A percentile compares a stretch with the other conserved stretches of the same genome.
Conservation (phyloP, 257 asterid genomes). For the Nicotiana noctiflora region DNA sequence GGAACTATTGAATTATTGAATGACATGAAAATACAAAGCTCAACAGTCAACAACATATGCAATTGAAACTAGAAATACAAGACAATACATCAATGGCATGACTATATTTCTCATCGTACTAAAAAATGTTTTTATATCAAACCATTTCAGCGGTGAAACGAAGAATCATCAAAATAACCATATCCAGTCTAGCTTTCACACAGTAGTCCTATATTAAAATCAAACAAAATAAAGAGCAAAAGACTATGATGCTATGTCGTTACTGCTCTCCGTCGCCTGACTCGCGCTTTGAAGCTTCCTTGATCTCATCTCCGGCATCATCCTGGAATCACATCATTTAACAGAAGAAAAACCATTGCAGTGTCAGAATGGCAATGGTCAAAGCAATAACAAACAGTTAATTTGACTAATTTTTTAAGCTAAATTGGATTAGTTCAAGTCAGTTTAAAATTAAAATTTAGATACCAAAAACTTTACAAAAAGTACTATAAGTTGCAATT, state of each 20-base stretch:
- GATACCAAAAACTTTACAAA: too few species aligned
- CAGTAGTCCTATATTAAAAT: background rate
- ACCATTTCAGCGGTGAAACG: background rate
- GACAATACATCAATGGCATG: background rate
- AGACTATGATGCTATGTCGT: slow-evolving; percentile 16
- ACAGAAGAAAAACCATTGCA: background rate
- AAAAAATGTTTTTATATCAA: background rate
- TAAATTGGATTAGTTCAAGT: too few species aligned
- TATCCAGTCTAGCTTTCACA: too few species aligned
- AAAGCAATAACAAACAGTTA: background rate
- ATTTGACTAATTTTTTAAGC: background rate
- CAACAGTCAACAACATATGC: background rate
- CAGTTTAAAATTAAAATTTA: too few species aligned
- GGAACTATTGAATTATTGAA: background rate
- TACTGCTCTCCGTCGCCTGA: slow-evolving; percentile 44
- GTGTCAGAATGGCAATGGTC: background rate
- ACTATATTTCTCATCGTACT: background rate
- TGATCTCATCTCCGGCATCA: slow-evolving; percentile 62
- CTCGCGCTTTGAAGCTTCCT: slow-evolving; percentile 48
- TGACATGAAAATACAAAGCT: background rate
- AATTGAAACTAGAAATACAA: background rate
- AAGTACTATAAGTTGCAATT: too few species aligned
- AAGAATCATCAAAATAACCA: background rate
- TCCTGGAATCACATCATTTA: slow-evolving; percentile 32
- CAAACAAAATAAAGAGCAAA: slow-evolving; percentile 20